Evolutionary conservation across 345 rosid genomes (phyloP), one percentile per base, ranked within the genome.

Genomic region (Pistacia atlantica): DNA sequence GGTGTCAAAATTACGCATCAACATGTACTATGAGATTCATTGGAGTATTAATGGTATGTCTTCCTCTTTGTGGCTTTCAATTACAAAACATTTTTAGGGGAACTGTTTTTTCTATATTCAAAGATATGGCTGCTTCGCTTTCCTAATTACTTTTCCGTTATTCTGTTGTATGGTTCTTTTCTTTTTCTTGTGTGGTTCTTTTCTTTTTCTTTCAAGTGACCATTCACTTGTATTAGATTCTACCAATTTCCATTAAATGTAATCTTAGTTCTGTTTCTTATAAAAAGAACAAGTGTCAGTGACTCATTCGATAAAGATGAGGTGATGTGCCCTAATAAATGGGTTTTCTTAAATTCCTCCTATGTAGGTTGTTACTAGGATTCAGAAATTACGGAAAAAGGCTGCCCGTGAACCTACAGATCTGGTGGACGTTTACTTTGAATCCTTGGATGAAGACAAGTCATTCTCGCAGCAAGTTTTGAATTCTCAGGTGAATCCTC

Each of bases 371-470:
- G 97, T 94, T 25, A 97, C 94, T 75, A 84, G 97, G 86, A 91
- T 97, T 71, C 99, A 97, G 80, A 97, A 97, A 80, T 75, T 91
- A 61, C 85, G 98, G 69, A 97, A 94, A 78, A 94, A 91, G 80
- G 85, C 87, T 80, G 94, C 89, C 67, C 87, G 94, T 54, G 97
- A 92, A 81, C 99, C 97, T 61, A 97, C 93, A 10, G 99, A 97
- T 75, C 35, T 72, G 72, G 99, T 97, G 81, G 99, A 94, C 70
- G 97, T 96, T 61, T 96, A 91, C 79, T 88, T 94, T 79, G 91
- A 91, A 75, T 87, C 97, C 62, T 71, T 89, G 77, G 97, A 94
- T 81, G 85, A 89, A 61, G 86, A 90, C 83, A 80, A 85, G 66
- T 83, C 91, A 62, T 80, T 78, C 51, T 82, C 86, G 25, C 86